These are phyloP conservation scores for Populus hybrid DNA, from an alignment of 441 rosid genomes.

Conservation along the genomic window DNA sequence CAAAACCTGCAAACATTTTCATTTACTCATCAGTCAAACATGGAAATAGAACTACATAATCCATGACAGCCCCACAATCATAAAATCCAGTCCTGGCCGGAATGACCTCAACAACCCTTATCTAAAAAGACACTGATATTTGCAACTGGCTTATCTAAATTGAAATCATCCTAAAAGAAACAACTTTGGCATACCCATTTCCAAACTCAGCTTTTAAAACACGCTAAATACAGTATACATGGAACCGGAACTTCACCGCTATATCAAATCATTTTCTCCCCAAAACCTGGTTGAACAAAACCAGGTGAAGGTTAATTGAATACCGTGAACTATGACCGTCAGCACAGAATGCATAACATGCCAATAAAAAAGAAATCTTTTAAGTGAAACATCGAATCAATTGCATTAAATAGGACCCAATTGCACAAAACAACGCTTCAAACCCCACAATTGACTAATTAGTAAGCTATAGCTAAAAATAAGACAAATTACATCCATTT, in stretches of 20 bases:
- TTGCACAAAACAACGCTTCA: constrained; percentile 3
- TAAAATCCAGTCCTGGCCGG: neutral
- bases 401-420: neutral
- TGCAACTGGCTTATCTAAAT: constrained; percentile 3
- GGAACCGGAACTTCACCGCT: neutral
- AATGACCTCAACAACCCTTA: constrained; percentile 16
- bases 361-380: neutral
- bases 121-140: constrained; percentile 13
- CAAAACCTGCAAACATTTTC: constrained; percentile 62
- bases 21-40: constrained; percentile 20
- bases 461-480: neutral
- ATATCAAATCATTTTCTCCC: neutral
- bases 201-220: neutral
- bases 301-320: neutral
- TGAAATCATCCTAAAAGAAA: neutral
- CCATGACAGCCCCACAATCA: constrained; percentile 11
- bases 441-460: constrained; percentile 22
- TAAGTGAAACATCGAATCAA: neutral
- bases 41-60: constrained; percentile 17
- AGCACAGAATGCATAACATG: neutral
- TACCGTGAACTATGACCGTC: neutral
- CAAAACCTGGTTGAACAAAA: neutral
- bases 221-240: neutral
- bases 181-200: neutral
- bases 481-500: neutral